phyloP scores from a whole-genome alignment of 2,329 filamentous ascomycete genomes.

The Paecilomyces sp. region DNA sequence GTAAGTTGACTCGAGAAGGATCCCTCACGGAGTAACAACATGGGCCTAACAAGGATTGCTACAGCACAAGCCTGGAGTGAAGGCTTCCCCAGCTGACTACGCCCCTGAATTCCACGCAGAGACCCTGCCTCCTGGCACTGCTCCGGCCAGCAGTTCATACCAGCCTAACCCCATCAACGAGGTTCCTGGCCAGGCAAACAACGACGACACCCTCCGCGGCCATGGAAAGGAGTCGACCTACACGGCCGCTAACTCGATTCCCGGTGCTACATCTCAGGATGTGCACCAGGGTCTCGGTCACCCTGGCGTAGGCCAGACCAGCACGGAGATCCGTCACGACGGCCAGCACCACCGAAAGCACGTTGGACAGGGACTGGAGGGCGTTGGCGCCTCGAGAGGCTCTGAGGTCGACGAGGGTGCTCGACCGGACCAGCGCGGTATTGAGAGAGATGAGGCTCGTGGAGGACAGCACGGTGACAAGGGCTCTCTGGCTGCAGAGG shows the following conservation, averaged over 20 bases:
- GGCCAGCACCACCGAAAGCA: slow-evolving; percentile 37
- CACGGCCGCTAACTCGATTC: slow-evolving; percentile 40
- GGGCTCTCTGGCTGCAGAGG: slow-evolving; percentile 21
- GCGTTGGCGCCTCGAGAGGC: slow-evolving; percentile 29
- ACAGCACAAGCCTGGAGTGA: slow-evolving; percentile 58
- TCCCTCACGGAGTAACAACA: not conserved
- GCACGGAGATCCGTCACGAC: slow-evolving; percentile 41
- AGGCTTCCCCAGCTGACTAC: slow-evolving; percentile 47
- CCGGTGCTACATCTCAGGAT: slow-evolving; percentile 46
- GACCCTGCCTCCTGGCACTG: slow-evolving; percentile 55
- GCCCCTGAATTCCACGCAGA: slow-evolving; percentile 60
- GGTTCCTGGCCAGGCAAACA: slow-evolving; percentile 33
- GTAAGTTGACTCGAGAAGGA: slow-evolving; percentile 32
- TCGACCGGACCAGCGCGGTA: slow-evolving; percentile 18
- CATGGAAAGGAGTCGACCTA: slow-evolving; percentile 35
- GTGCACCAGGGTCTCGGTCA: slow-evolving; percentile 49
- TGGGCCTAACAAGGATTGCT: not conserved
- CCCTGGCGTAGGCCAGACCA: slow-evolving; percentile 44
- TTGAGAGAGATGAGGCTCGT: slow-evolving; percentile 19
- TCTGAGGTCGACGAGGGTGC: slow-evolving; percentile 11
- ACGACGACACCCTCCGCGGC: slow-evolving; percentile 28
- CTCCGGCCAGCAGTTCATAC: slow-evolving; percentile 48
- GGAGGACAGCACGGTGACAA: slow-evolving; percentile 18
- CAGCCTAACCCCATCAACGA: slow-evolving; percentile 32
- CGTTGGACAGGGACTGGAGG: slow-evolving; percentile 35